These are phyloP conservation scores for Diversispora eburnea DNA, from an alignment of 192 early-diverging fungal genomes.

Conservation along the genomic window DNA sequence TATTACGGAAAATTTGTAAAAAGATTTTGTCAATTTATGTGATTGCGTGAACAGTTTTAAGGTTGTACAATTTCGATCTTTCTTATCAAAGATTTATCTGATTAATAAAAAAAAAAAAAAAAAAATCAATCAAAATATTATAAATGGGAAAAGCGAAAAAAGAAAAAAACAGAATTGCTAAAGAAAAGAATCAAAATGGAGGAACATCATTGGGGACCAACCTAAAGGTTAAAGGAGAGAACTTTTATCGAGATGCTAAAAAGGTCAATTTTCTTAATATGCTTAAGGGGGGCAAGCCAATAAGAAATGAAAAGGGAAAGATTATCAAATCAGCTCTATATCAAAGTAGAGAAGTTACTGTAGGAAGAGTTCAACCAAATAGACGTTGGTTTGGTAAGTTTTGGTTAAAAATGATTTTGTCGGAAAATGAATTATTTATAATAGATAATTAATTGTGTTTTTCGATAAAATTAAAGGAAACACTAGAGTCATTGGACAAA, in stretches of 20 bases:
- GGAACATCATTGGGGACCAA: slow-evolving; percentile 50
- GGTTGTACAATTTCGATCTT: too few relatives aligned
- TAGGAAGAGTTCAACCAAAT: slow-evolving; percentile 88
- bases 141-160: slow-evolving; percentile 61
- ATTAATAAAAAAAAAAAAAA: too few relatives aligned
- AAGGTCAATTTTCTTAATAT: slow-evolving; percentile 91
- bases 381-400: slow-evolving; percentile 91
- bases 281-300: slow-evolving; percentile 84
- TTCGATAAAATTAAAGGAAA: slow-evolving; percentile 48
- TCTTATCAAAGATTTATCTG: too few relatives aligned
- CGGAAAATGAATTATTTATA: background rate
- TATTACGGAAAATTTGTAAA: too few relatives aligned
- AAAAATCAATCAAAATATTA: background rate
- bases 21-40: too few relatives aligned
- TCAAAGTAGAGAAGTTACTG: slow-evolving; percentile 73
- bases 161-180: slow-evolving; percentile 54
- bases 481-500: slow-evolving; percentile 94
- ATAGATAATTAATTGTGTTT: background rate
- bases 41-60: too few relatives aligned
- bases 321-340: slow-evolving; percentile 88
- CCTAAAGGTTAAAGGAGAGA: slow-evolving; percentile 90
- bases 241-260: slow-evolving; percentile 98
- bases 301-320: slow-evolving; percentile 80
- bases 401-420: background rate
- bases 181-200: slow-evolving; percentile 41